phyloP scores from a whole-genome alignment of 106 monocot species.

The Iris macrosiphon region DNA sequence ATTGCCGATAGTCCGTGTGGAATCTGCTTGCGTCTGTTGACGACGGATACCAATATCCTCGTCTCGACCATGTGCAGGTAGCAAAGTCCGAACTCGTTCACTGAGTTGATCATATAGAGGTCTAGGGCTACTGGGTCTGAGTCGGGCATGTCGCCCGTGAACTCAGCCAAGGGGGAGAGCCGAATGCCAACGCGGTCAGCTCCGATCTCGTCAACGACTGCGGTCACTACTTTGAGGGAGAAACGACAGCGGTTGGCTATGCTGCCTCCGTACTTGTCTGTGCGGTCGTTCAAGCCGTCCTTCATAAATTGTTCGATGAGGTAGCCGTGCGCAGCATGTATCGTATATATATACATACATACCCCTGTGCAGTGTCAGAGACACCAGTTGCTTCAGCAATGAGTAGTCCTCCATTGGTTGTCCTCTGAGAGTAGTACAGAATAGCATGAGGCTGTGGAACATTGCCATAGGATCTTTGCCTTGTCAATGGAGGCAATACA shows the following conservation, averaged over 20 bases:
- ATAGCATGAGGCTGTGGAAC: constrained; percentile 24
- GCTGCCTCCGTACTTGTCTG: constrained; percentile 57
- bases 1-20: constrained; percentile 22
- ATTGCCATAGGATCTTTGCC: constrained; percentile 19
- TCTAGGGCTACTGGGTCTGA: constrained; percentile 38
- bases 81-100: constrained; percentile 22
- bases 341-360: constrained; percentile 1
- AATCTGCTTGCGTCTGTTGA: background rate
- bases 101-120: constrained; percentile 23
- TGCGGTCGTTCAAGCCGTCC: constrained; percentile 47
- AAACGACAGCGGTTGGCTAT: constrained; percentile 69
- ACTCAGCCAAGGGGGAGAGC: constrained; percentile 41
- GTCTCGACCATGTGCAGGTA: constrained; percentile 42
- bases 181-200: constrained; percentile 54
- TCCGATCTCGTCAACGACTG: constrained; percentile 47
- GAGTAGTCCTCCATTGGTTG: constrained; percentile 31
- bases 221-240: constrained; percentile 41
- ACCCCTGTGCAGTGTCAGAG: constrained; percentile 22
- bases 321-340: constrained; percentile 55
- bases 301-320: constrained; percentile 74
- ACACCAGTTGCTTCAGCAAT: constrained; percentile 25
- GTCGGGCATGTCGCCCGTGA: constrained; percentile 32
- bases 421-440: constrained; percentile 32
- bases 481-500: constrained; percentile 31
- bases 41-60: too few species aligned